Conservation (phyloP, 2,329 filamentous ascomycete genomes). For the Aspergillus niger region DNA sequence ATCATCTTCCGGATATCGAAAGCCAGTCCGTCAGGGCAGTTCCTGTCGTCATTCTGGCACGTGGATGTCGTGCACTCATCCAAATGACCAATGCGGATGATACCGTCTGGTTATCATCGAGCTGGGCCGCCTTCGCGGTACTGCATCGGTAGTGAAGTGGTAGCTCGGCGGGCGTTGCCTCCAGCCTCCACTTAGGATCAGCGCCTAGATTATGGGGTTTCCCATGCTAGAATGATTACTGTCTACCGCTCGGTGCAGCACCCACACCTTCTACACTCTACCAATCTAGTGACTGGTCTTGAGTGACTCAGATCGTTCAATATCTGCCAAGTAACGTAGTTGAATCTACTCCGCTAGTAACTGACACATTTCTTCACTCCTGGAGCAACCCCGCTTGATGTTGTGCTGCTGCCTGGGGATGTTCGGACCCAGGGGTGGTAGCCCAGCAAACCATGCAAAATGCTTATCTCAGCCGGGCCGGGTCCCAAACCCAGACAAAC, state of each 20-base stretch:
- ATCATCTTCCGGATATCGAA: not conserved
- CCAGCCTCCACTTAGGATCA: constrained; percentile 22
- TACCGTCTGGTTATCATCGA: constrained; percentile 1
- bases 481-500: constrained; percentile 6
- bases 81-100: constrained; percentile 13
- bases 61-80: constrained; percentile 4
- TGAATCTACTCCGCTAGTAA: not conserved
- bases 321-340: not conserved
- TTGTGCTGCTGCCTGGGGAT: not conserved
- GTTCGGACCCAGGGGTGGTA: not conserved
- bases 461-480: not conserved
- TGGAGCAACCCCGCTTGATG: not conserved
- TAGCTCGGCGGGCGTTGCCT: not conserved
- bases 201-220: constrained; percentile 15
- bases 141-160: not conserved
- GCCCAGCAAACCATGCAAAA: not conserved
- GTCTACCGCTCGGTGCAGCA: not conserved
- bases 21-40: not conserved
- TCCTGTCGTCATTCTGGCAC: constrained; percentile 13
- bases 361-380: not conserved
- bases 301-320: not conserved
- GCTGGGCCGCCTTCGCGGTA: not conserved
- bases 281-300: not conserved
- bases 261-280: not conserved
- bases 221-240: not conserved